Evolutionary conservation across 768 basidiomycete species (phyloP).

Genomic region (Mycena sanguinolenta): DNA sequence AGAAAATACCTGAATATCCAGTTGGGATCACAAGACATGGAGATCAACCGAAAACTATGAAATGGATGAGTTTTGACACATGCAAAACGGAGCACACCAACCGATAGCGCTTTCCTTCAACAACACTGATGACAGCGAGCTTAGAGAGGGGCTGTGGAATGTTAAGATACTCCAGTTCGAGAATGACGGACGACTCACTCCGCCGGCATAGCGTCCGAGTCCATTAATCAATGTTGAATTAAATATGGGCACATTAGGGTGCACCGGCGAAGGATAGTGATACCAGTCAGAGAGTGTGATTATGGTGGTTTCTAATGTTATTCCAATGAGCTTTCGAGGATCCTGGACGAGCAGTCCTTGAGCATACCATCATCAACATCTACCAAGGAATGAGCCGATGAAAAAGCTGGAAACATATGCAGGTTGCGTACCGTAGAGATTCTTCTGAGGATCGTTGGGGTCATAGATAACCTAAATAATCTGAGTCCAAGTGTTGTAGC

Average conservation of each 20-base stretch:
- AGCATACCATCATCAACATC: neutral
- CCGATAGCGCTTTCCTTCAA: neutral
- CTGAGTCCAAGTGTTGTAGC: neutral
- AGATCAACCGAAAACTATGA: constrained; percentile 14
- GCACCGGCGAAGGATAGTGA: constrained; percentile 35
- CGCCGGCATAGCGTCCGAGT: constrained; percentile 35
- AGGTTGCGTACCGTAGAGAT: neutral
- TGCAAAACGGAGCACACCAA: too few species aligned
- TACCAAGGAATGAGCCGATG: neutral
- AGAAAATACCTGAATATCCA: constrained; percentile 39
- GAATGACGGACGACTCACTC: constrained; percentile 29
- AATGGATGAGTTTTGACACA: too few species aligned
- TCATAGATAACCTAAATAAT: neutral
- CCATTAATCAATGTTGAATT: constrained; percentile 50
- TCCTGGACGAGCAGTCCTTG: neutral
- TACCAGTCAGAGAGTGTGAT: constrained; percentile 56
- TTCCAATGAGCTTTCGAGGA: neutral
- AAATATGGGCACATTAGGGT: constrained; percentile 20
- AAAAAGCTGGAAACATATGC: neutral
- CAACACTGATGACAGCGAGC: constrained; percentile 46
- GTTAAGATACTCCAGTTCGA: constrained; percentile 30
- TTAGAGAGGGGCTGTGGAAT: constrained; percentile 41
- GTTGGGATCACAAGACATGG: constrained; percentile 46
- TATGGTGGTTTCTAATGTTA: constrained; percentile 34
- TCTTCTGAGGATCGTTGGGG: neutral